Evolutionary conservation across 2,329 filamentous ascomycete genomes (phyloP).

Genomic region (Alternaria sp.): DNA sequence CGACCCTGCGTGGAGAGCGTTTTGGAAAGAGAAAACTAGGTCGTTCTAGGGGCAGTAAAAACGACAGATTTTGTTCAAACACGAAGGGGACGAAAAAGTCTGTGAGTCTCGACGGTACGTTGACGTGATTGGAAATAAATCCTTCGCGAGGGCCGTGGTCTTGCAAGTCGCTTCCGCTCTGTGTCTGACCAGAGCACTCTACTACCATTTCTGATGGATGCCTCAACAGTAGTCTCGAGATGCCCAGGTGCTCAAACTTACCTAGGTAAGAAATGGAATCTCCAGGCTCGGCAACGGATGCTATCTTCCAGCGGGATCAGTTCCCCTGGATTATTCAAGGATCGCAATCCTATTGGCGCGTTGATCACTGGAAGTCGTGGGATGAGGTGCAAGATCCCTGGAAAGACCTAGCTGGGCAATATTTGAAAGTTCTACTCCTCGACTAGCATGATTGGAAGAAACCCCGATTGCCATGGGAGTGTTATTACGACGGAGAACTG

Average conservation of each 20-base stretch:
- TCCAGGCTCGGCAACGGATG: not conserved
- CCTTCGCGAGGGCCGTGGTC: not conserved
- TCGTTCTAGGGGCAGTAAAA: not conserved
- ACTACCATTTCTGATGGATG: not conserved
- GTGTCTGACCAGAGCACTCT: not conserved
- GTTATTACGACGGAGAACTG: not conserved
- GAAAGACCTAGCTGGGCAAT: not conserved
- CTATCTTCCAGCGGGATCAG: not conserved
- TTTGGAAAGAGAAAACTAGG: not conserved
- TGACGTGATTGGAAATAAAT: not conserved
- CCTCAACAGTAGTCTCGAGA: not conserved
- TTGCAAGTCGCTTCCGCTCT: not conserved
- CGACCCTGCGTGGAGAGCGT: not conserved
- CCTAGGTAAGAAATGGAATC: not conserved
- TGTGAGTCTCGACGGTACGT: not conserved
- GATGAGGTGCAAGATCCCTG: constrained; percentile 10
- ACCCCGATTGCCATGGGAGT: not conserved
- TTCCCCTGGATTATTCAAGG: not conserved
- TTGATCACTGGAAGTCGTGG: not conserved
- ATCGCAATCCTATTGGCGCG: constrained; percentile 7
- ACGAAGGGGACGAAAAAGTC: not conserved
- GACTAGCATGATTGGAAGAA: constrained; percentile 3
- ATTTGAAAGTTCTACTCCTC: constrained; percentile 6
- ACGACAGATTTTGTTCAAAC: not conserved
- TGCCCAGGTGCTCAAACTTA: not conserved